Evolutionary conservation across 495 filamentous ascomycete species (phyloP).

Genomic region (Lophiotrema nucula): DNA sequence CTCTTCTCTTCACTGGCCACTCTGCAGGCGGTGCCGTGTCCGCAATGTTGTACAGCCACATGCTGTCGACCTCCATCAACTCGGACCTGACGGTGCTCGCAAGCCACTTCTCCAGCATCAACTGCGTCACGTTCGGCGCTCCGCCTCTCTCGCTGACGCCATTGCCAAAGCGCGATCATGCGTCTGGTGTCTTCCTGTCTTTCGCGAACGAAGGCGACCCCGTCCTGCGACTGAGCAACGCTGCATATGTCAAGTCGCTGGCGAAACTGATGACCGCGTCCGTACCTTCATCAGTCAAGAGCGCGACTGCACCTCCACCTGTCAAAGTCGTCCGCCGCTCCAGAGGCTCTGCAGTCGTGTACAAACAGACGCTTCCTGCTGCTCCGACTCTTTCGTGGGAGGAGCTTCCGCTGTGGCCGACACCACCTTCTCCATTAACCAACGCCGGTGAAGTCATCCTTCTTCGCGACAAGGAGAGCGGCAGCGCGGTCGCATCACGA

Average conservation of each 20-base stretch:
- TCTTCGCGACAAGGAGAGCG: too few relatives aligned
- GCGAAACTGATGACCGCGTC: constrained; percentile 9
- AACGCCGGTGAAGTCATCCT: too few relatives aligned
- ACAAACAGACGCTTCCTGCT: too few relatives aligned
- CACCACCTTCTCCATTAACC: too few relatives aligned
- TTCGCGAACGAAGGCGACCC: constrained; percentile 15
- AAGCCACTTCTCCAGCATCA: constrained; percentile 1
- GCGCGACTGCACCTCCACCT: not conserved
- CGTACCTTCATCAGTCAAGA: not conserved
- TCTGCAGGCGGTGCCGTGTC: constrained; percentile 3
- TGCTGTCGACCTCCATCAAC: not conserved
- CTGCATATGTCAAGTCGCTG: constrained; percentile 7
- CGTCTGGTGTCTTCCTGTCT: not conserved
- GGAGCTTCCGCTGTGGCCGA: too few relatives aligned
- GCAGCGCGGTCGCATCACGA: too few relatives aligned
- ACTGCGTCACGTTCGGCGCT: constrained; percentile 9
- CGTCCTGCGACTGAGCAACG: constrained; percentile 1
- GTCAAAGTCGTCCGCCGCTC: too few relatives aligned
- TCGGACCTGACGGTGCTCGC: not conserved
- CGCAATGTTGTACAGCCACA: constrained; percentile 5
- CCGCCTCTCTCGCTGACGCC: constrained; percentile 5
- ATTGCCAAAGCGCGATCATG: not conserved
- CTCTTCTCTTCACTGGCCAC: constrained; percentile 6
- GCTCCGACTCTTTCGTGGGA: too few relatives aligned
- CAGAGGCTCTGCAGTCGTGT: too few relatives aligned